Conservation (phyloP, 1,284 basidiomycete species). For the Erythrobasidium hasegawianum region DNA sequence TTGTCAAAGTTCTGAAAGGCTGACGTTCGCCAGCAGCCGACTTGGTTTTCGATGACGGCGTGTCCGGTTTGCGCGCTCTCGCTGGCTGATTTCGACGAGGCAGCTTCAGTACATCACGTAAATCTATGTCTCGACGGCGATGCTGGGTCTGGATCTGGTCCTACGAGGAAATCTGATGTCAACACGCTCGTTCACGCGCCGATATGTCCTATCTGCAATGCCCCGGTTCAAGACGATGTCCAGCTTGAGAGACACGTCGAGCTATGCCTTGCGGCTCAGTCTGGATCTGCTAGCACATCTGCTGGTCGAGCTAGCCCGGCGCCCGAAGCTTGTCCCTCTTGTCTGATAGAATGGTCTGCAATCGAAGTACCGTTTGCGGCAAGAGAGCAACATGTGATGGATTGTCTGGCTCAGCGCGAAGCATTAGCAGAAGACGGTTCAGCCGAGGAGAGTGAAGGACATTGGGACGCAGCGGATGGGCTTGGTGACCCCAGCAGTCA, state of each 20-base stretch:
- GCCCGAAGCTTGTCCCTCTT: slow-evolving; percentile 18
- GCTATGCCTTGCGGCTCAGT: slow-evolving; percentile 7
- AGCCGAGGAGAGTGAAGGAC: neutral
- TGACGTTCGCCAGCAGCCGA: no score
- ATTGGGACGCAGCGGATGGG: neutral
- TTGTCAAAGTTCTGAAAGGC: no score
- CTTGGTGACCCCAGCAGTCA: neutral
- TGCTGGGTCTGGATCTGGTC: neutral
- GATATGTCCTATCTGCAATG: slow-evolving; percentile 21
- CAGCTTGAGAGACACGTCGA: slow-evolving; percentile 19
- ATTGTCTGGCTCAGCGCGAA: slow-evolving; percentile 26
- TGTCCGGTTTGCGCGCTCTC: slow-evolving; percentile 24
- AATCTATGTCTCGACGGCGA: slow-evolving; percentile 16
- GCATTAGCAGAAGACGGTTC: slow-evolving; percentile 22
- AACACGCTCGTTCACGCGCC: neutral
- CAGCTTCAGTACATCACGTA: slow-evolving; percentile 19
- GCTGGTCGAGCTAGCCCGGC: neutral
- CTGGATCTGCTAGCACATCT: neutral
- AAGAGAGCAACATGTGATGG: slow-evolving; percentile 22
- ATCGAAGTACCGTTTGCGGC: slow-evolving; percentile 13
- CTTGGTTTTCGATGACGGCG: neutral
- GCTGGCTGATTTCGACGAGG: slow-evolving; percentile 21
- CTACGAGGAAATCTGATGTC: neutral
- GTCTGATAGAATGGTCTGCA: slow-evolving; percentile 19
- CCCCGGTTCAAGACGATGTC: neutral